These are phyloP conservation scores for Colletotrichum musicola DNA, from an alignment of 2,329 filamentous ascomycete species.

Conservation along the genomic window DNA sequence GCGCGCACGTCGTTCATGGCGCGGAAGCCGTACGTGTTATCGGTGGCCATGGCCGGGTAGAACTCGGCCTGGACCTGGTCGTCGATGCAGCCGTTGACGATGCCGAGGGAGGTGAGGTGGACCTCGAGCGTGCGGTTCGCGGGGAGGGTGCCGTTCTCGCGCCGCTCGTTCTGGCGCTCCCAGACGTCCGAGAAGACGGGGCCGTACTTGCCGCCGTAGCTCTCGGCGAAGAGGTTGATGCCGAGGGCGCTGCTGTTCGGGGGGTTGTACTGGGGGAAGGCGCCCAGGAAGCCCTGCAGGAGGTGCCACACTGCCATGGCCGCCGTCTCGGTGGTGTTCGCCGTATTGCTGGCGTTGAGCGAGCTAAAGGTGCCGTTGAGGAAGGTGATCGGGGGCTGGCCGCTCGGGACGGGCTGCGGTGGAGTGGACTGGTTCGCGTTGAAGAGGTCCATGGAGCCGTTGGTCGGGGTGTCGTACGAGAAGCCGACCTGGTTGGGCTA, in stretches of 20 bases:
- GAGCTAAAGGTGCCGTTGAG: constrained; percentile 76
- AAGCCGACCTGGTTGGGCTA: constrained; percentile 79
- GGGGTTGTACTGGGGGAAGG: constrained; percentile 70
- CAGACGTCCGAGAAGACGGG: constrained; percentile 71
- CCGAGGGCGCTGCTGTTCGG: constrained; percentile 62
- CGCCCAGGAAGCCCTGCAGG: constrained; percentile 70
- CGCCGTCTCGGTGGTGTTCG: constrained; percentile 68
- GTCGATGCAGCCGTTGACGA: constrained; percentile 80
- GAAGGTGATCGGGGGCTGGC: constrained; percentile 50
- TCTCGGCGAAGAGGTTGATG: constrained; percentile 77
- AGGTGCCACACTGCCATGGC: constrained; percentile 75
- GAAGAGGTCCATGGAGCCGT: constrained; percentile 68
- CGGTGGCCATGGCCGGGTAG: constrained; percentile 67
- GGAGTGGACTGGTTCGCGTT: constrained; percentile 53
- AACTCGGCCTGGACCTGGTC: constrained; percentile 69
- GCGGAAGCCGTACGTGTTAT: constrained; percentile 74
- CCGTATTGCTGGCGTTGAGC: constrained; percentile 59
- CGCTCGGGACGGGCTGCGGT: constrained; percentile 42
- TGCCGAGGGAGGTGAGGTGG: constrained; percentile 72
- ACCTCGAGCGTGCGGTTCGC: constrained; percentile 68
- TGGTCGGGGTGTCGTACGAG: constrained; percentile 73
- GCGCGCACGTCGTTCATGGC: constrained; percentile 54
- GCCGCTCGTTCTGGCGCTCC: constrained; percentile 72
- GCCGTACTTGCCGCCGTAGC: constrained; percentile 78
- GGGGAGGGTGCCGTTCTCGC: constrained; percentile 62